Evolutionary conservation across 129 eudicot genomes (phyloP).

Genomic region (Flaveria sonorensis): DNA sequence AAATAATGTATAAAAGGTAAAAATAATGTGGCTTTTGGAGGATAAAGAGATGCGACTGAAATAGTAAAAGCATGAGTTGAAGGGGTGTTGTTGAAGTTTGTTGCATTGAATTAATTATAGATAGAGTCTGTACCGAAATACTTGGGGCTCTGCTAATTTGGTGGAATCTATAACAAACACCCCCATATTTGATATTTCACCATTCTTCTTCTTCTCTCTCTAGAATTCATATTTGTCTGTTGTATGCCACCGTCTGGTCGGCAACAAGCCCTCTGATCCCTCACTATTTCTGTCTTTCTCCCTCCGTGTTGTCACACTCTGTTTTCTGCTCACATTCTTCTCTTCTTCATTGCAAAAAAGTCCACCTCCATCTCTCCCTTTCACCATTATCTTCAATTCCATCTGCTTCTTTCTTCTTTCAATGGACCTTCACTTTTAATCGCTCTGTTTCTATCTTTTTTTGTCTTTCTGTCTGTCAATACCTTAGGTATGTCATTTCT

Average conservation of each 20-base stretch:
- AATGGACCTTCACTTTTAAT: slow-evolving; percentile 29
- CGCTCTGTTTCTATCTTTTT: slow-evolving; percentile 17
- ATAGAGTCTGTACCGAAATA: slow-evolving; percentile 41
- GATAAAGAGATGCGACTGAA: too few relatives aligned
- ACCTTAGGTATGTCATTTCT: slow-evolving; percentile 4
- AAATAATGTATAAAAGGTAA: too few relatives aligned
- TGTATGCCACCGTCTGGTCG: slow-evolving; percentile 45
- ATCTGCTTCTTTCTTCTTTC: not conserved
- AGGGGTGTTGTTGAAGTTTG: slow-evolving; percentile 4
- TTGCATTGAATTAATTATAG: slow-evolving; percentile 1
- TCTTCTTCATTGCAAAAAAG: not conserved
- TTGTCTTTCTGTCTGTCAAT: slow-evolving; percentile 21
- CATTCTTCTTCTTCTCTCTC: slow-evolving; percentile 18
- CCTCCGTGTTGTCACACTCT: slow-evolving; percentile 40
- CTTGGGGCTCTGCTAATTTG: slow-evolving; percentile 42
- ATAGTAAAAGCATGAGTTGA: not conserved
- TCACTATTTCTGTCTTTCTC: slow-evolving; percentile 32
- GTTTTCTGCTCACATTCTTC: slow-evolving; percentile 34
- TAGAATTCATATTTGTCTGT: slow-evolving; percentile 37
- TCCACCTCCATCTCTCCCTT: slow-evolving; percentile 4
- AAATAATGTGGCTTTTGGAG: too few relatives aligned
- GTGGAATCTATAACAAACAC: slow-evolving; percentile 41
- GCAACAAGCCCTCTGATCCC: slow-evolving; percentile 37
- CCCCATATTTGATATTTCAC: not conserved
- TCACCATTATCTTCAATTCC: slow-evolving; percentile 23